Evolutionary conservation across 805 yeast species (phyloP).

Genomic region (Candida coleopterorum): DNA sequence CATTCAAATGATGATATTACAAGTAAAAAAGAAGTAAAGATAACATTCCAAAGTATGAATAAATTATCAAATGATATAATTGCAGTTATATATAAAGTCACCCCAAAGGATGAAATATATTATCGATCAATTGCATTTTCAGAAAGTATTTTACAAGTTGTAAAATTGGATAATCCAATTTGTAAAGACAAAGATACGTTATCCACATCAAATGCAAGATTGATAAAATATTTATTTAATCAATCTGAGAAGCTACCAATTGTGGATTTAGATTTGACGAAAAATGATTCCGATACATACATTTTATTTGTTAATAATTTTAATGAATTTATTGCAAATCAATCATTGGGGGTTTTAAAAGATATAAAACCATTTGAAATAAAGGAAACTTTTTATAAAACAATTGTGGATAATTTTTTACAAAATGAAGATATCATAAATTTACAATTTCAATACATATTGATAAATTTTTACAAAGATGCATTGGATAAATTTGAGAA

Average conservation of each 20-base stretch:
- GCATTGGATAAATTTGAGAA: constrained; percentile 9
- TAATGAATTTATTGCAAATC: constrained; percentile 2
- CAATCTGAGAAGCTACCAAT: constrained; percentile 16
- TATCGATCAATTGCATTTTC: constrained; percentile 23
- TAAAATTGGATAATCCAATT: constrained; percentile 12
- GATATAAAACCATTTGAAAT: background rate
- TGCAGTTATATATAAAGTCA: constrained; percentile 19
- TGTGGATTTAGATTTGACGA: constrained; percentile 12
- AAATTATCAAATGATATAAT: constrained; percentile 16
- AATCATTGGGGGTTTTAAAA: background rate
- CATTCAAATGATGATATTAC: constrained; percentile 8
- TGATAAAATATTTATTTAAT: constrained; percentile 20
- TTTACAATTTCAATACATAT: constrained; percentile 8
- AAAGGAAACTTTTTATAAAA: background rate
- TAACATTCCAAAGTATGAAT: constrained; percentile 22
- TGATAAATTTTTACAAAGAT: constrained; percentile 11
- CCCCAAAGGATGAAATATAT: constrained; percentile 23
- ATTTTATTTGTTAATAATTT: constrained; percentile 3
- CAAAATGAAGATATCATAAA: constrained; percentile 6
- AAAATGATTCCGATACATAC: background rate
- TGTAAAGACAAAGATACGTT: background rate
- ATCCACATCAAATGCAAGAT: constrained; percentile 19
- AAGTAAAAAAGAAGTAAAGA: constrained; percentile 22
- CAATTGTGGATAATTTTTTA: constrained; percentile 6
- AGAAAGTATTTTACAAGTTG: constrained; percentile 22